A percentile compares a stretch with the other conserved stretches of the same genome.
These are phyloP conservation scores for Excoecaria agallocha DNA, from an alignment of 345 rosid species.

Conservation along the genomic window DNA sequence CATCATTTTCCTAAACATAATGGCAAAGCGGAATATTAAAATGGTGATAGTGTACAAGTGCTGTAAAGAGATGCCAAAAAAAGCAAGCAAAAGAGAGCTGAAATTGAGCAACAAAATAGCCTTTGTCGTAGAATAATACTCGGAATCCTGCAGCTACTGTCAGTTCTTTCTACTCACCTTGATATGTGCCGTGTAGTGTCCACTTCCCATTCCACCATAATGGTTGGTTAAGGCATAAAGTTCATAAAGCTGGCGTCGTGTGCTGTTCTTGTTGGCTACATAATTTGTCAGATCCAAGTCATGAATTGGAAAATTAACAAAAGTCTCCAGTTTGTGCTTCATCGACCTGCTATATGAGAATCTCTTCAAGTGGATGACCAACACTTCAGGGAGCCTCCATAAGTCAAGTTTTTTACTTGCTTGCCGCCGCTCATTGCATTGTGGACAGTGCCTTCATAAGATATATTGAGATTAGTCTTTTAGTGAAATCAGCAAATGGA, in stretches of 20 bases:
- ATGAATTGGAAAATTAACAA: conserved; percentile 89
- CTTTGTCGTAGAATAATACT: background rate
- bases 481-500: conserved; percentile 1
- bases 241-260: conserved; percentile 78
- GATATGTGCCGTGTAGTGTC: conserved; percentile 94
- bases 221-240: conserved; percentile 93
- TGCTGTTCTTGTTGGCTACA: conserved; percentile 80
- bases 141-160: background rate
- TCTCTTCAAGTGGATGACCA: conserved; percentile 94
- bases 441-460: conserved; percentile 80
- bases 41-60: background rate
- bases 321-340: conserved; percentile 96
- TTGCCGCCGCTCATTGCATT: conserved; percentile 89
- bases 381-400: conserved; percentile 97
- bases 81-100: background rate
- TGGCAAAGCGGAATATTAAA: background rate
- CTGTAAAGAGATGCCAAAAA: background rate
- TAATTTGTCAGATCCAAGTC: conserved; percentile 86
- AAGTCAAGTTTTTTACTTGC: conserved; percentile 98
- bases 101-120: background rate
- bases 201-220: conserved; percentile 99
- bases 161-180: conserved; percentile 46
- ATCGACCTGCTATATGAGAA: conserved; percentile 96
- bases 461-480: conserved; percentile 12
- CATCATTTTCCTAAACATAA: background rate